phyloP scores from a whole-genome alignment of 179 eudicot species.

The Actinidia polygama region DNA sequence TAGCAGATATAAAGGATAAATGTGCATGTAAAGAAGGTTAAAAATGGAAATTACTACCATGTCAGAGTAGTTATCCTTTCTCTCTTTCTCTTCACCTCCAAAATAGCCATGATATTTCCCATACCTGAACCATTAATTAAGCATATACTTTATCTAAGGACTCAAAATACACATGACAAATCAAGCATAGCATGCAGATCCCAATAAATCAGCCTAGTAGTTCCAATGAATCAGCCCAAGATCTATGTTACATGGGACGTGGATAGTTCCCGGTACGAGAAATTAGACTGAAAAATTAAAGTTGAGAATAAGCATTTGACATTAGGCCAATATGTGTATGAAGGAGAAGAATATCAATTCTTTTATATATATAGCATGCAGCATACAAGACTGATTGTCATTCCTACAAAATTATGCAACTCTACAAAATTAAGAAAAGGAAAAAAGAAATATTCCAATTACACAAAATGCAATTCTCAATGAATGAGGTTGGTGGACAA shows the following conservation, averaged over 20 bases:
- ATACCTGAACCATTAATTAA: constrained; percentile 51
- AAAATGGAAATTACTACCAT: constrained; percentile 55
- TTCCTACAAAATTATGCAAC: background rate
- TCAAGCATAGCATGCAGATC: constrained; percentile 7
- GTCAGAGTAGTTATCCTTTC: constrained; percentile 87
- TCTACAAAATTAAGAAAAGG: background rate
- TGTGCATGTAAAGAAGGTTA: background rate
- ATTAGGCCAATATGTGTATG: background rate
- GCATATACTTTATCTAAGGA: background rate
- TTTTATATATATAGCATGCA: background rate
- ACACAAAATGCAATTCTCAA: background rate
- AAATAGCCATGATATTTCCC: constrained; percentile 82
- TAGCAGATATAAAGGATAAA: background rate
- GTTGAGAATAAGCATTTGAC: background rate
- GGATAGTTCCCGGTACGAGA: too few species aligned
- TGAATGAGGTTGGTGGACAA: background rate
- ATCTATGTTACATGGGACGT: too few species aligned
- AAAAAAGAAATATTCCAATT: background rate
- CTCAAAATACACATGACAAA: background rate
- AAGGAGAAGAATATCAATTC: background rate
- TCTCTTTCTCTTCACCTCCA: constrained; percentile 81
- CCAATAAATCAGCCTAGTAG: too few species aligned
- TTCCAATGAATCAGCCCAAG: too few species aligned
- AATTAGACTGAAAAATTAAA: background rate
- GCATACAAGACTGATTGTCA: background rate